Base-by-base conservation (phyloP, 1,284 basidiomycete species). In the Cryptococcus hybrid region DNA sequence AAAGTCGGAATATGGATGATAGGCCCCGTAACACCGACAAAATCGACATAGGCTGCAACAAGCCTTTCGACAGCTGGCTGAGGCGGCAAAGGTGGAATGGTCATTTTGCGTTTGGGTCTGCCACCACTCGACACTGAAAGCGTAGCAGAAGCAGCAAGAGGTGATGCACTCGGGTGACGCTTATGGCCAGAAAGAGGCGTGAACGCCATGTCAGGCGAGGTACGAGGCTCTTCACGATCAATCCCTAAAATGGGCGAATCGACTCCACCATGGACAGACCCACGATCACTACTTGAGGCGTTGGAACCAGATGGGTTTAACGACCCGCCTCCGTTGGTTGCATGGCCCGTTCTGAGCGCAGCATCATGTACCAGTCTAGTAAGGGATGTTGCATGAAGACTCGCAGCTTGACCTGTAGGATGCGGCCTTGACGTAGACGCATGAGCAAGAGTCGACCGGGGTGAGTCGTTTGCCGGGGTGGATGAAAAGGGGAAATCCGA, bases 1-100 rank as follows among this genome's bases (percentile, higher is more conserved):
- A 79, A 64, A 5, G 75, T 75, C 18, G 77, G 78, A 51, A 79
- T 76, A 61, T 79, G 77, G 34, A 79, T 70, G 56, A 78, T 78
- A 3, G 76, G 78, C n/a, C 73, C 72, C 1, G 76, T 75, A 18
- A 79, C 75, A 13, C 78, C 77, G 1, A 79, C 77, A 63, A 78
- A 79, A 61, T 79, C 76, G 51, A 78, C 74, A 66, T 79, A 79
- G 2, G 78, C 77, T 15, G 77, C 76, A 2, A 79, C 73, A 18
- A 79, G 65, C n/a, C 75, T 56, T 60, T 79, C 78, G 3, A 79
- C 77, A 1, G 78, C 78, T 0, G 75, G 67, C 54, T 77, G 70
- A 35, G 78, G 78, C 7, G 78, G 78, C 1, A 79, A 63, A 6
- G 76, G 76, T 1, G 78, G 77, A 6, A 79, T 68, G 36, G 67